A percentile compares a stretch with the other conserved stretches of the same genome.
Evolutionary conservation across 345 rosid genomes (phyloP).

Genomic region (Citrus medica): DNA sequence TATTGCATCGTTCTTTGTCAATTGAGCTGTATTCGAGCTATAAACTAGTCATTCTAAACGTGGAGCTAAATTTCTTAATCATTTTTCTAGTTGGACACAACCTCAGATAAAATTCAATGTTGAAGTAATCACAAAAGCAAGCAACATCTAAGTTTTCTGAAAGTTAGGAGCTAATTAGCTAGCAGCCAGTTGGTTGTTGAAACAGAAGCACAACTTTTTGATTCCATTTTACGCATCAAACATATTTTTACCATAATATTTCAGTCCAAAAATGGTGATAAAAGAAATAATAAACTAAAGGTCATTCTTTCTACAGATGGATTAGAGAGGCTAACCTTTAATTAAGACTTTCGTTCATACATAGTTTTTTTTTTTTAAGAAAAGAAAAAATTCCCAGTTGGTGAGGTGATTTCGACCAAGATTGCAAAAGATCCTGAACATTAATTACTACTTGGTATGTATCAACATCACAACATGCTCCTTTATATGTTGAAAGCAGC

Average conservation of each 20-base stretch:
- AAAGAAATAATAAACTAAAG: too few relatives aligned
- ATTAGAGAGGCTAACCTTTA: background rate
- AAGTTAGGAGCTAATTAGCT: background rate
- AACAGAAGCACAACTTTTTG: background rate
- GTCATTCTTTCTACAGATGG: background rate
- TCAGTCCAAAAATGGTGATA: background rate
- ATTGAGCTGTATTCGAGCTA: background rate
- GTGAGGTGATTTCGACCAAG: background rate
- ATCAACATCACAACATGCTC: constrained; percentile 3
- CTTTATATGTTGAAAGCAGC: background rate
- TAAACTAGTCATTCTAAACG: background rate
- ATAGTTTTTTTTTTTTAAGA: too few relatives aligned
- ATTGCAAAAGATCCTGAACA: background rate
- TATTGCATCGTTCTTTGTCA: too few relatives aligned
- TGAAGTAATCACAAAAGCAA: constrained; percentile 6
- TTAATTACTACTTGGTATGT: background rate
- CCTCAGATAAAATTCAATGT: background rate
- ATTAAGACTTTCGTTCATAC: background rate
- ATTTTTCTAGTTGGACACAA: background rate
- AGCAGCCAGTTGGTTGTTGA: constrained; percentile 7
- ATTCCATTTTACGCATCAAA: background rate
- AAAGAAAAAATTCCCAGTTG: background rate
- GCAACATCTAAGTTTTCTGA: constrained; percentile 5
- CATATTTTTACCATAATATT: background rate
- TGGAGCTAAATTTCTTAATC: background rate